Evolutionary conservation across 305 asterid genomes (phyloP), one percentile per base, ranked within the genome.

Genomic region (Plantago rigida): DNA sequence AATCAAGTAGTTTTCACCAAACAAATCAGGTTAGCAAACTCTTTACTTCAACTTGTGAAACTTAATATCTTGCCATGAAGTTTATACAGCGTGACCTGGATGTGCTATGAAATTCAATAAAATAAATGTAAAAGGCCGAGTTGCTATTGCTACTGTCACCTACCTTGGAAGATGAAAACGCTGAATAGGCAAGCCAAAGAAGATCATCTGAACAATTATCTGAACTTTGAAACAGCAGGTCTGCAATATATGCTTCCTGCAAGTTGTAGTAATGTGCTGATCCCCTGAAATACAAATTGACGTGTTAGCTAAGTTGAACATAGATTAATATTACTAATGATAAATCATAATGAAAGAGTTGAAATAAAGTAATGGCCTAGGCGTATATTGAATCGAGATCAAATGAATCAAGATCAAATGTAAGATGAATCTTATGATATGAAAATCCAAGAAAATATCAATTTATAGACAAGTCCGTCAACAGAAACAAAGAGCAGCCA

Each of bases 131-230:
- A 3, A 59, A 68, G 44, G 6, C 13, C 54, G 14, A 60, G 26
- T 22, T 22, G 1, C 26, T 22, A 63, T 54, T 53, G 39, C 41
- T 29, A 49, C 55, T 47, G 66, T 67, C 68, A 86, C 14, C 13
- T 53, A 53, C 99, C 99, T 92, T 89, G 34, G 83, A 66, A 44
- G 86, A 83, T 65, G 97, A 81, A 73, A 79, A 77, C 61, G 83
- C 79, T 13, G 99, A 67, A 68, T 83, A 81, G 65, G 83, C 82
- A 71, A 92, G 99, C 91, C 94, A 92, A 65, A 92, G 91, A 59
- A 92, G 89, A 78, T 92, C 99, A 74, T 87, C 96, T 31, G 87
- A 71, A 65, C 89, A 81, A 73, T 84, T 80, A 66, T 84, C 89
- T 63, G 95, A 74, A 75, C 83, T 79, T 73, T 83, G 97, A 72